phyloP scores from a whole-genome alignment of 192 early-diverging fungal genomes.

The Podila minutissima region DNA sequence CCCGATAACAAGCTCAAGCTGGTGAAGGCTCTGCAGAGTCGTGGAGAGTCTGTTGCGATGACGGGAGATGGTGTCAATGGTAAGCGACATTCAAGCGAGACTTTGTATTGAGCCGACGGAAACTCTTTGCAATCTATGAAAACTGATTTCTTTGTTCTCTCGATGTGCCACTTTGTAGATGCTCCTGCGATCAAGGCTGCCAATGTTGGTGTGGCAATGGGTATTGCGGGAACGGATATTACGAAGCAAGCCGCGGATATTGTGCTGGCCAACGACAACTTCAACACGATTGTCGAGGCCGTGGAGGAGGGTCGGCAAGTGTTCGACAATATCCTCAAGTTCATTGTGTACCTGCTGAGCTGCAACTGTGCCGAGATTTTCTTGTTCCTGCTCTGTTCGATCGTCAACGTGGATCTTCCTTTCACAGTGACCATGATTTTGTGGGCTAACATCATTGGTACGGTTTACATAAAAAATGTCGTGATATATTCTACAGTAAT shows the following conservation, averaged over 20 bases:
- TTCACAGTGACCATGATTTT: constrained; percentile 95
- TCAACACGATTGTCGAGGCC: constrained; percentile 94
- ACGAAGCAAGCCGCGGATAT: constrained; percentile 99
- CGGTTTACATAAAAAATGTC: background rate
- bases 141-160: background rate
- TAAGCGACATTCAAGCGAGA: constrained; percentile 9
- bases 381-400: constrained; percentile 81
- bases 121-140: background rate
- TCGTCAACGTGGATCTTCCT: constrained; percentile 82
- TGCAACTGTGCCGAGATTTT: constrained; percentile 98
- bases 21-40: constrained; percentile 87
- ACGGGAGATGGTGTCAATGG: constrained; percentile 96
- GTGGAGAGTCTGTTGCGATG: constrained; percentile 85
- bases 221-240: constrained; percentile 94
- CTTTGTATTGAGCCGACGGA: constrained; percentile 20
- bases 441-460: constrained; percentile 95
- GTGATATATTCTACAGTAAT: background rate
- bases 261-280: constrained; percentile 95
- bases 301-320: constrained; percentile 94
- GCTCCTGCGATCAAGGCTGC: constrained; percentile 96
- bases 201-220: constrained; percentile 98
- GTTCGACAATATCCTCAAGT: constrained; percentile 98
- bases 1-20: constrained; percentile 98
- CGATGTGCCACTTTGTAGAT: constrained; percentile 56
- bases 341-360: constrained; percentile 92